These are phyloP conservation scores for Scutellaria barbata DNA, from an alignment of 257 asterid genomes.

Conservation along the genomic window DNA sequence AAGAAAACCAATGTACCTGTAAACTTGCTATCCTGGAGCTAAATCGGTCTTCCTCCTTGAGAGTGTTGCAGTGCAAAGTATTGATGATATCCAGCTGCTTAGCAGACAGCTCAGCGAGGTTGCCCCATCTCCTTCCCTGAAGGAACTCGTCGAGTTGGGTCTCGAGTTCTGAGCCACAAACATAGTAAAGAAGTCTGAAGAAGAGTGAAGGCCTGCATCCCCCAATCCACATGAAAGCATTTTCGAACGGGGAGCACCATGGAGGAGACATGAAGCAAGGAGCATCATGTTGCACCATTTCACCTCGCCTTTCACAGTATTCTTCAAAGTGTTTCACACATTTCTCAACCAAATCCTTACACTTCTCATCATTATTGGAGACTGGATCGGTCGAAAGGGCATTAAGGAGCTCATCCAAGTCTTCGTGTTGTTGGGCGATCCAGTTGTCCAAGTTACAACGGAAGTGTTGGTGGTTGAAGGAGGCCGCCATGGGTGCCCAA, in stretches of 20 bases:
- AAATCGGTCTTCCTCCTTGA: slow-evolving; percentile 39
- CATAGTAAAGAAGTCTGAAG: slow-evolving; percentile 40
- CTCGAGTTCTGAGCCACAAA: slow-evolving; percentile 39
- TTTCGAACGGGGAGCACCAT: slow-evolving; percentile 47
- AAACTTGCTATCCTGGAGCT: slow-evolving; percentile 38
- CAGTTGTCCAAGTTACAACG: too few species aligned
- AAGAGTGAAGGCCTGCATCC: slow-evolving; percentile 23
- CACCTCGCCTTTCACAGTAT: slow-evolving; percentile 25
- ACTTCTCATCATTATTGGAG: background rate
- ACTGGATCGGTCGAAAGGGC: too few species aligned
- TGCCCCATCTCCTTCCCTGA: background rate
- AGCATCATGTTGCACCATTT: slow-evolving; percentile 35
- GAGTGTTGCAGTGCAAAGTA: slow-evolving; percentile 35
- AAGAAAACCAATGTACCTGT: slow-evolving; percentile 1
- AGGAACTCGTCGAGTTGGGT: slow-evolving; percentile 28
- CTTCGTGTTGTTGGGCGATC: too few species aligned
- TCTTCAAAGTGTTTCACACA: slow-evolving; percentile 49
- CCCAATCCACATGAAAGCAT: slow-evolving; percentile 27
- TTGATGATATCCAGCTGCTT: slow-evolving; percentile 42
- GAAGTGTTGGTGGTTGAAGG: too few species aligned
- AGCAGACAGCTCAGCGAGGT: slow-evolving; percentile 29
- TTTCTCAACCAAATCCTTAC: slow-evolving; percentile 27
- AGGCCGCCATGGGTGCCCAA: too few species aligned
- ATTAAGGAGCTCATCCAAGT: too few species aligned
- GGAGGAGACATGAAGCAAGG: slow-evolving; percentile 39